These are phyloP conservation scores for Podosphaera leucotricha DNA, from an alignment of 2,329 filamentous ascomycete species.

Conservation along the genomic window DNA sequence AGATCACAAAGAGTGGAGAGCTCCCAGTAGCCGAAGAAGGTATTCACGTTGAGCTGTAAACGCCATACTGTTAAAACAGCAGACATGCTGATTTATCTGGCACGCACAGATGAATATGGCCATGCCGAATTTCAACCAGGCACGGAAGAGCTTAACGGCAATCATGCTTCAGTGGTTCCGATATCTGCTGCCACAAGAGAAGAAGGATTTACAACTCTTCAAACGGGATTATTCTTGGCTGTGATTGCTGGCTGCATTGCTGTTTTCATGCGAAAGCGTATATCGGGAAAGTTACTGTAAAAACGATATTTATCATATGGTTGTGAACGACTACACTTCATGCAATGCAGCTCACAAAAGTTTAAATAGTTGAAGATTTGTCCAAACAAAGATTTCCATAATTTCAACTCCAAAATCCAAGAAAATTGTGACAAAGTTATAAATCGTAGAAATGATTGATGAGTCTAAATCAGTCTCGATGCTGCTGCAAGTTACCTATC, in stretches of 20 bases:
- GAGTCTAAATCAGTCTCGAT: no score
- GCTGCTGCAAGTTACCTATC: no score
- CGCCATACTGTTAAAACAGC: slow-evolving; percentile 10
- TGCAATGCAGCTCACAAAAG: no score
- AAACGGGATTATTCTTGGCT: slow-evolving; percentile 27
- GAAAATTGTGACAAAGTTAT: no score
- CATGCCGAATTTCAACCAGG: slow-evolving; percentile 14
- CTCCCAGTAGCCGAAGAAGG: slow-evolving; percentile 67
- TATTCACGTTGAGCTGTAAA: slow-evolving; percentile 77
- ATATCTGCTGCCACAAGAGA: slow-evolving; percentile 7
- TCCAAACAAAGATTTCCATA: no score
- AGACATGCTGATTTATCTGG: slow-evolving; percentile 14
- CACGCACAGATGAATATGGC: slow-evolving; percentile 14
- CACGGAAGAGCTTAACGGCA: slow-evolving; percentile 9
- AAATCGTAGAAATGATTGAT: no score
- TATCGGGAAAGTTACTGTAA: slow-evolving; percentile 16
- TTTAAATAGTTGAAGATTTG: no score
- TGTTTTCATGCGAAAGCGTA: slow-evolving; percentile 19
- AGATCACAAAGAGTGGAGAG: slow-evolving; percentile 67
- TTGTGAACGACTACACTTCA: no score
- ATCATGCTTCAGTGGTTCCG: slow-evolving; percentile 8
- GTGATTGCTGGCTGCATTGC: slow-evolving; percentile 24
- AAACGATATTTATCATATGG: no score
- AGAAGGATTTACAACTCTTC: slow-evolving; percentile 20
- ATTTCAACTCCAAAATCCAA: no score